A percentile compares a stretch with the other conserved stretches of the same genome.
phyloP scores from a whole-genome alignment of 805 yeast genomes.

The Barnettozyma vustinii region DNA sequence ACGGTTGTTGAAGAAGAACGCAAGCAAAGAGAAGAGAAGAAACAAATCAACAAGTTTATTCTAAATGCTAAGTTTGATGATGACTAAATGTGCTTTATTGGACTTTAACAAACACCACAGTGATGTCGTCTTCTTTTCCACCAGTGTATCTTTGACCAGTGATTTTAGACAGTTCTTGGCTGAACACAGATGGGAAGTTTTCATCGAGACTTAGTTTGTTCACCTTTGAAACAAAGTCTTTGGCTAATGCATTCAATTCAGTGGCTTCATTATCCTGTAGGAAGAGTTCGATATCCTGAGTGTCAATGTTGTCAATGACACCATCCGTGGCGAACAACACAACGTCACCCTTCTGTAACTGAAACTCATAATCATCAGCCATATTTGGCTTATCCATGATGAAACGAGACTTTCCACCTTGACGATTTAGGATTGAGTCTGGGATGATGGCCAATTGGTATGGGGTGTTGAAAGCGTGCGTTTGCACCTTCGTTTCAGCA shows the following conservation, averaged over 20 bases:
- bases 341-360: slow-evolving; percentile 66
- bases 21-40: slow-evolving; percentile 46
- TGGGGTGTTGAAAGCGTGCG: slow-evolving; percentile 88
- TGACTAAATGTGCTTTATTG: slow-evolving; percentile 6
- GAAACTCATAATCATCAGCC: slow-evolving; percentile 63
- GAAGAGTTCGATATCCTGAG: slow-evolving; percentile 65
- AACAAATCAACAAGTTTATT: slow-evolving; percentile 52
- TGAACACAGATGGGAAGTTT: slow-evolving; percentile 76
- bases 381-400: slow-evolving; percentile 65
- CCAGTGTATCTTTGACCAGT: slow-evolving; percentile 73
- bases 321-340: slow-evolving; percentile 92
- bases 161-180: slow-evolving; percentile 64
- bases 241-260: slow-evolving; percentile 43
- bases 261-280: slow-evolving; percentile 44
- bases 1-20: slow-evolving; percentile 46
- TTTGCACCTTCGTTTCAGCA: slow-evolving; percentile 67
- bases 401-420: slow-evolving; percentile 48
- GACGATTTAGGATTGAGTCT: slow-evolving; percentile 42
- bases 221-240: slow-evolving; percentile 59
- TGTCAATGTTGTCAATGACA: slow-evolving; percentile 75
- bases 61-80: slow-evolving; percentile 32
- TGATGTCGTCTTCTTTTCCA: slow-evolving; percentile 94
- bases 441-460: slow-evolving; percentile 88
- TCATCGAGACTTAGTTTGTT: slow-evolving; percentile 66
- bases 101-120: slow-evolving; percentile 63